phyloP scores from a whole-genome alignment of 176 grass and related monocot genomes.

The Carex scoparia region DNA sequence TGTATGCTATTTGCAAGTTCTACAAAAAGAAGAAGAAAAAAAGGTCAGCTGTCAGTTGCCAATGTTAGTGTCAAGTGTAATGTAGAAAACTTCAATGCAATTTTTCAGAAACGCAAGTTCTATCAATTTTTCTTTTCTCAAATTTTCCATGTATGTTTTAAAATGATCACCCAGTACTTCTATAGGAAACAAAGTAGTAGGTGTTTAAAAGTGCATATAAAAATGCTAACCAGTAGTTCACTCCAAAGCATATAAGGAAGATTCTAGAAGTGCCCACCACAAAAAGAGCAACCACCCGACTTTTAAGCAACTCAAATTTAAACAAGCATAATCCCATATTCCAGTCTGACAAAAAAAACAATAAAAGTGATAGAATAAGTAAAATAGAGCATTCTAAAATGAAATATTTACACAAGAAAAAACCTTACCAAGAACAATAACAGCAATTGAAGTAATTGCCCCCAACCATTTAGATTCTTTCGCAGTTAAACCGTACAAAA shows the following conservation, averaged over 20 bases:
- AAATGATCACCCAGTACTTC: background rate
- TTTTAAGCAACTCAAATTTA: constrained; percentile 94
- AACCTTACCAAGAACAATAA: constrained; percentile 83
- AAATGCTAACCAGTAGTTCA: constrained; percentile 81
- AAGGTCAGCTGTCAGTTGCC: background rate
- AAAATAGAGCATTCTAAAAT: constrained; percentile 12
- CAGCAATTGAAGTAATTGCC: constrained; percentile 85
- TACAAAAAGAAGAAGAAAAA: background rate
- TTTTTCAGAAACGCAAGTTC: background rate
- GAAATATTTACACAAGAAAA: constrained; percentile 23
- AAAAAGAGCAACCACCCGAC: constrained; percentile 64
- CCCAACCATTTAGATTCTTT: constrained; percentile 92
- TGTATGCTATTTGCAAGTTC: background rate
- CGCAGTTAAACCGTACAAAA: constrained; percentile 85
- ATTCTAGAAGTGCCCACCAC: constrained; percentile 91
- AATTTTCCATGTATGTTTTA: background rate
- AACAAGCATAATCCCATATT: constrained; percentile 87
- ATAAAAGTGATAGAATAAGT: constrained; percentile 24
- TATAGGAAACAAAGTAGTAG: background rate
- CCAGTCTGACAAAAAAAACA: constrained; percentile 68
- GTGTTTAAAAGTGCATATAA: constrained; percentile 23
- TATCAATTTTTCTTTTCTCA: background rate
- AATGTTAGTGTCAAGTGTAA: background rate
- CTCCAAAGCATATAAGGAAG: constrained; percentile 98
- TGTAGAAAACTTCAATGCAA: background rate